These are phyloP conservation scores for Polytrichum formosum DNA, from an alignment of 225 moss, liverwort and hornwort genomes.

Conservation along the genomic window DNA sequence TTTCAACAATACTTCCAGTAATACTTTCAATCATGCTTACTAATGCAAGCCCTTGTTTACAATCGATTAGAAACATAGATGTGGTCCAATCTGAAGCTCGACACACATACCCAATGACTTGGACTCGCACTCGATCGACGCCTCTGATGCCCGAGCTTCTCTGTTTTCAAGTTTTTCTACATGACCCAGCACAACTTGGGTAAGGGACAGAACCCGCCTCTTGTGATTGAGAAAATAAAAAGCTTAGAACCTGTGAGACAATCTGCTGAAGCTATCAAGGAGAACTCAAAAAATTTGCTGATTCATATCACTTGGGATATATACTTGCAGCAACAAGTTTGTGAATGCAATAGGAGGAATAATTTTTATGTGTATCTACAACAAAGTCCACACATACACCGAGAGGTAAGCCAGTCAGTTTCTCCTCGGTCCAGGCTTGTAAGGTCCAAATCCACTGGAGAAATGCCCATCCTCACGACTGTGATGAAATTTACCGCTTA, in stretches of 20 bases:
- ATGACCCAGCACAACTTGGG: constrained; percentile 10
- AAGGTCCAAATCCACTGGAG: no score
- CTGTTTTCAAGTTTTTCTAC: constrained; percentile 47
- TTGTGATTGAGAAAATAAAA: background rate
- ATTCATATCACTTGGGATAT: background rate
- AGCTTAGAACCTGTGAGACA: background rate
- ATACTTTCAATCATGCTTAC: background rate
- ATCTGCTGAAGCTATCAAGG: no score
- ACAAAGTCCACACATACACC: no score
- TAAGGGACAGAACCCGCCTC: background rate
- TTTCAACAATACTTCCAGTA: background rate
- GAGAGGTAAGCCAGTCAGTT: no score
- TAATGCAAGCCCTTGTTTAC: background rate
- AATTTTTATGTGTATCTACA: no score
- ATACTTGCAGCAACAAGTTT: background rate
- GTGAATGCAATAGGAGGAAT: background rate
- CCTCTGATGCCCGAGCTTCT: constrained; percentile 33
- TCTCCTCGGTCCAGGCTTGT: no score
- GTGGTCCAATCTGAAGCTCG: background rate
- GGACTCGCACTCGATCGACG: constrained; percentile 29
- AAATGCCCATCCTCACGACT: no score
- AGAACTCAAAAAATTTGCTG: no score
- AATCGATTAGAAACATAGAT: background rate
- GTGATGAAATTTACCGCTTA: no score
- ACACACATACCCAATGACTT: constrained; percentile 7